Evolutionary conservation across 164 flowering plant genomes (phyloP).

Genomic region (Aristolochia californica): DNA sequence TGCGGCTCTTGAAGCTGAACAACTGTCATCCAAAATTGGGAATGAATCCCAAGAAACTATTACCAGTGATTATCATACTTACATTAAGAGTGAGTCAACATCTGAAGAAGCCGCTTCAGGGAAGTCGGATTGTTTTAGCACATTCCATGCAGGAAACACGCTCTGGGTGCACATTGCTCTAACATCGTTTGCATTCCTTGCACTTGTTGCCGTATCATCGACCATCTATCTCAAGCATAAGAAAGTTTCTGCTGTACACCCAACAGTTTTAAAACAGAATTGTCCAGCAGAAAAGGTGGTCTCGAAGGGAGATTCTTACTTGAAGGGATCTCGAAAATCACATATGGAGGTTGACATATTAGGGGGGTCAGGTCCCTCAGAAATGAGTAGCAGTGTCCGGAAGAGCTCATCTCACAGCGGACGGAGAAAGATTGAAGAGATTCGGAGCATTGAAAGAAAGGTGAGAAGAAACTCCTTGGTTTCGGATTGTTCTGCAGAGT

Average conservation of each 20-base stretch:
- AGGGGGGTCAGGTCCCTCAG: slow-evolving; percentile 41
- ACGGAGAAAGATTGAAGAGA: slow-evolving; percentile 8
- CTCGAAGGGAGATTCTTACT: background rate
- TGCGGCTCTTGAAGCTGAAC: too few species aligned
- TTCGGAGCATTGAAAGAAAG: slow-evolving; percentile 15
- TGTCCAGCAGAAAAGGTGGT: slow-evolving; percentile 12
- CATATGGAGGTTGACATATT: slow-evolving; percentile 27
- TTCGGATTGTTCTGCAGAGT: background rate
- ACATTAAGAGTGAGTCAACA: too few species aligned
- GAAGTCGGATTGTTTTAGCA: too few species aligned
- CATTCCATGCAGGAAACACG: slow-evolving; percentile 2
- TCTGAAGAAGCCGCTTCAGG: too few species aligned
- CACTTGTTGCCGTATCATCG: slow-evolving; percentile 12
- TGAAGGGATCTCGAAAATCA: slow-evolving; percentile 14
- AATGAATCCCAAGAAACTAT: too few species aligned
- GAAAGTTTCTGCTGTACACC: slow-evolving; percentile 6
- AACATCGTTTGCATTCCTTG: slow-evolving; percentile 22
- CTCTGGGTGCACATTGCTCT: slow-evolving; percentile 9
- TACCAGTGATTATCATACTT: too few species aligned
- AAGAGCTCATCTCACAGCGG: slow-evolving; percentile 16
- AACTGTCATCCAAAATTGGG: too few species aligned
- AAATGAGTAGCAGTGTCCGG: slow-evolving; percentile 35
- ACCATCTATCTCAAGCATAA: slow-evolving; percentile 9
- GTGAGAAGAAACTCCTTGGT: background rate
- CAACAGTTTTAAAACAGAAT: background rate